A percentile compares a stretch with the other conserved stretches of the same genome.
Conservation (phyloP, 1,139 yeast genomes). For the Taiozyma sp. region DNA sequence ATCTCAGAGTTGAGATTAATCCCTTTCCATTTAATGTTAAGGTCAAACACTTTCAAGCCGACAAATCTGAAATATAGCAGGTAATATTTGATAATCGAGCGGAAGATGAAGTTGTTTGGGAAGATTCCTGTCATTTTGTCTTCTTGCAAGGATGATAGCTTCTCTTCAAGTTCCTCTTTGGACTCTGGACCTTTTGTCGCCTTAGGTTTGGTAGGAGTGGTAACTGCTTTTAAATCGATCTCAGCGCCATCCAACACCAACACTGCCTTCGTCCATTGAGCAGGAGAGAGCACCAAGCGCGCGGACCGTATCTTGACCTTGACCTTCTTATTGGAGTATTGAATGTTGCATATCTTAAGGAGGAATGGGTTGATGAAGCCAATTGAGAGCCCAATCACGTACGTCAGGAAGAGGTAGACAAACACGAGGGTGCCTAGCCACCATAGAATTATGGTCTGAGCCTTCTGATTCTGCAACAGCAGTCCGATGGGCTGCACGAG, state of each 20-base stretch:
- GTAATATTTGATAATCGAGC: conserved; percentile 13
- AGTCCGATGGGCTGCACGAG: neutral
- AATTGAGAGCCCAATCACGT: conserved; percentile 21
- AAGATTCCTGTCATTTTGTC: conserved; percentile 11
- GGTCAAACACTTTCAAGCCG: conserved; percentile 14
- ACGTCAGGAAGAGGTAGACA: conserved; percentile 9
- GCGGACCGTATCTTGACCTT: conserved; percentile 15
- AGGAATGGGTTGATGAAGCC: conserved; percentile 25
- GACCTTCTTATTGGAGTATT: conserved; percentile 6
- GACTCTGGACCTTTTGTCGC: neutral
- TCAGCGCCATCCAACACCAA: conserved; percentile 18
- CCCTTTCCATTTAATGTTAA: conserved; percentile 8
- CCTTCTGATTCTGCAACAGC: neutral
- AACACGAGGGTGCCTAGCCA: neutral
- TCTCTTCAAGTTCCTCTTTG: neutral
- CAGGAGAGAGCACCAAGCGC: conserved; percentile 14
- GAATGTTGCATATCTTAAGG: conserved; percentile 16
- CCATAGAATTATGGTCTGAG: neutral
- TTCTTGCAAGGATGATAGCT: neutral
- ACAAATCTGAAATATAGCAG: conserved; percentile 21
- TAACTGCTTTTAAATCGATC: conserved; percentile 1
- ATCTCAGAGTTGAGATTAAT: conserved; percentile 11
- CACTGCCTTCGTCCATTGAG: conserved; percentile 12
- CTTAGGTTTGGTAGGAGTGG: neutral
- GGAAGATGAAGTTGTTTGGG: conserved; percentile 14